Conservation (phyloP, 805 yeast genomes). For the Suhomyces sp. region DNA sequence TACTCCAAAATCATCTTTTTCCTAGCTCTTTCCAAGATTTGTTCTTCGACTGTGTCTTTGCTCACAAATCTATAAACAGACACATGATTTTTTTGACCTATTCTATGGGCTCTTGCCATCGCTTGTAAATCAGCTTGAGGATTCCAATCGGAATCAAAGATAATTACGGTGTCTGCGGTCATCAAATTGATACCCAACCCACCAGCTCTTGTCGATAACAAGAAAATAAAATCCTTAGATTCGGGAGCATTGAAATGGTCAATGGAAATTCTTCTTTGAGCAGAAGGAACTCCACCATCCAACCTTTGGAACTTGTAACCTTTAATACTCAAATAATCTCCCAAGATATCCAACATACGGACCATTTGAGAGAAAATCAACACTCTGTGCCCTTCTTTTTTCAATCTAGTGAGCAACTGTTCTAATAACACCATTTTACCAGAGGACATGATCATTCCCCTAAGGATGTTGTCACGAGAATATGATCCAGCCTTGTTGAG, state of each 20-base stretch:
- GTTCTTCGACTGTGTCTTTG: constrained; percentile 97
- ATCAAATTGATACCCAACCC: constrained; percentile 96
- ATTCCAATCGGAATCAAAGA: constrained; percentile 98
- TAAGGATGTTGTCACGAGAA: constrained; percentile 74
- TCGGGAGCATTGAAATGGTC: constrained; percentile 96
- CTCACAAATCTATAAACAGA: constrained; percentile 97
- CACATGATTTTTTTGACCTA: constrained; percentile 98
- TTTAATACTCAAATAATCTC: constrained; percentile 86
- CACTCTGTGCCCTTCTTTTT: constrained; percentile 94
- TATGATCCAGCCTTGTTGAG: constrained; percentile 59
- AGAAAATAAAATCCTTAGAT: constrained; percentile 85
- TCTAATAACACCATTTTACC: constrained; percentile 98
- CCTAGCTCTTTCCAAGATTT: constrained; percentile 93
- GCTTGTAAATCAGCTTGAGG: constrained; percentile 99
- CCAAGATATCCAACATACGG: constrained; percentile 88
- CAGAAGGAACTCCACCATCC: constrained; percentile 95
- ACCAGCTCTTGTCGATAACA: constrained; percentile 96
- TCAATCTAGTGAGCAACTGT: constrained; percentile 77
- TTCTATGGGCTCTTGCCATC: constrained; percentile 99
- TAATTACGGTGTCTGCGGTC: constrained; percentile 99
- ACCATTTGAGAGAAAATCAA: constrained; percentile 97
- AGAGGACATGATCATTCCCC: constrained; percentile 94
- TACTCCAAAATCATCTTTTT: constrained; percentile 97
- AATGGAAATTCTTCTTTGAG: constrained; percentile 89
- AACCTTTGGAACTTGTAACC: constrained; percentile 88